Percentiles rank a stretch among this genome's conserved stretches.
Conservation (phyloP, 2,329 filamentous ascomycete genomes). For the Biscogniauxia sp. region DNA sequence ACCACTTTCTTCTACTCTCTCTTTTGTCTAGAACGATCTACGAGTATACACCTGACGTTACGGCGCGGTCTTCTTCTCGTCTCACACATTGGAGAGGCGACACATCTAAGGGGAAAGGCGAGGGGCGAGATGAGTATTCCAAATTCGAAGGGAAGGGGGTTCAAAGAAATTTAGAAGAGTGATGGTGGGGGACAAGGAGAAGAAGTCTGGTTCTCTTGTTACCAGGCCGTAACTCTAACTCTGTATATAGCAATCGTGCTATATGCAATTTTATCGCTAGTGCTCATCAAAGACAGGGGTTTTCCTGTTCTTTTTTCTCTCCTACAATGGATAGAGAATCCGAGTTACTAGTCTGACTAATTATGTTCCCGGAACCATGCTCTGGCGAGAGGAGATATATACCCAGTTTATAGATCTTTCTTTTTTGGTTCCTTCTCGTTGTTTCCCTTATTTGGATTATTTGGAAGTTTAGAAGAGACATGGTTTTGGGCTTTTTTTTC, state of each 20-base stretch:
- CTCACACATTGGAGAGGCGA: not conserved
- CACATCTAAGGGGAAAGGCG: not conserved
- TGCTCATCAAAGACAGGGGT: not conserved
- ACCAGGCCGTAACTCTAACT: slow-evolving; percentile 14
- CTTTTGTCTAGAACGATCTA: slow-evolving; percentile 14
- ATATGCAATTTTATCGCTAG: slow-evolving; percentile 11
- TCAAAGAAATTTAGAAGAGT: not conserved
- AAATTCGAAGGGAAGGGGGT: not conserved
- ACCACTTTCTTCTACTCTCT: slow-evolving; percentile 6
- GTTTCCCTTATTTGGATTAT: not conserved
- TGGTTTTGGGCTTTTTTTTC: not conserved
- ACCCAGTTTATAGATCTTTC: not conserved
- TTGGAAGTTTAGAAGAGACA: not conserved
- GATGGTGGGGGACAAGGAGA: not conserved
- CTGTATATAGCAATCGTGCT: slow-evolving; percentile 21
- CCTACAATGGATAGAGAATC: not conserved
- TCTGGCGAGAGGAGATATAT: not conserved
- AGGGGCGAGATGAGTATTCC: not conserved
- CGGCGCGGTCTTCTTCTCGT: slow-evolving; percentile 2
- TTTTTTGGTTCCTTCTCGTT: not conserved
- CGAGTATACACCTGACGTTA: slow-evolving; percentile 10
- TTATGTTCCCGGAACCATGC: not conserved
- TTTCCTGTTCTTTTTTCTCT: not conserved
- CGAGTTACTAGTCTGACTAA: not conserved
- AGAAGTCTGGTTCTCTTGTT: slow-evolving; percentile 1